A percentile compares a stretch with the other conserved stretches of the same genome.
Conservation (phyloP, 1,284 basidiomycete genomes). For the Sanghuangporus weigelae region DNA sequence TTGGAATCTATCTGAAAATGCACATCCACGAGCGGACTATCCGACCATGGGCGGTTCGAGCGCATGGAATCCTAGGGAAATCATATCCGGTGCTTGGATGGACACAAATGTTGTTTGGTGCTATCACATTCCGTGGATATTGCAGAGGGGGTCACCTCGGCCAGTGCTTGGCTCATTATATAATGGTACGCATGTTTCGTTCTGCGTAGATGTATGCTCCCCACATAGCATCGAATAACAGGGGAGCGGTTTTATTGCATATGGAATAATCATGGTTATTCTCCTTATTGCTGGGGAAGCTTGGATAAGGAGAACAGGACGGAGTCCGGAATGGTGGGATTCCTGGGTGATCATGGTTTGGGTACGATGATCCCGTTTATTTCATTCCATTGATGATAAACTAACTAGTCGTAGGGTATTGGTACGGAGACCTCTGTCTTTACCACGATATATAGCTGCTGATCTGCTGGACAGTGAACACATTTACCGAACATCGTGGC, state of each 20-base stretch:
- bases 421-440: slow-evolving; percentile 33
- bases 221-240: slow-evolving; percentile 18
- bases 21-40: slow-evolving; percentile 82
- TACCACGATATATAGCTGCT: slow-evolving; percentile 4
- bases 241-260: slow-evolving; percentile 84
- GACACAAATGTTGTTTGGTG: slow-evolving; percentile 79
- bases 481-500: slow-evolving; percentile 90
- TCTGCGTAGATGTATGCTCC: background rate
- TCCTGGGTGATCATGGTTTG: slow-evolving; percentile 85
- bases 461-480: slow-evolving; percentile 59
- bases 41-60: slow-evolving; percentile 67
- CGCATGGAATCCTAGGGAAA: slow-evolving; percentile 83
- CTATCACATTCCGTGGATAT: slow-evolving; percentile 59
- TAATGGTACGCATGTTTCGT: slow-evolving; percentile 52
- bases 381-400: background rate
- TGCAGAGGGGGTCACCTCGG: slow-evolving; percentile 69
- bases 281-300: slow-evolving; percentile 78
- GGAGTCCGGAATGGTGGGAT: slow-evolving; percentile 89
- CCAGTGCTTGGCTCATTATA: slow-evolving; percentile 88
- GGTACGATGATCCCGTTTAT: slow-evolving; percentile 44
- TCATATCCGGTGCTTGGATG: slow-evolving; percentile 85
- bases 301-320: slow-evolving; percentile 71
- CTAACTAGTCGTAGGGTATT: slow-evolving; percentile 42
- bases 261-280: slow-evolving; percentile 81
- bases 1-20: slow-evolving; percentile 90